Percentiles rank a stretch among this genome's conserved stretches.
phyloP scores from a whole-genome alignment of 2,329 filamentous ascomycete species.

The Alternaria conjuncta region DNA sequence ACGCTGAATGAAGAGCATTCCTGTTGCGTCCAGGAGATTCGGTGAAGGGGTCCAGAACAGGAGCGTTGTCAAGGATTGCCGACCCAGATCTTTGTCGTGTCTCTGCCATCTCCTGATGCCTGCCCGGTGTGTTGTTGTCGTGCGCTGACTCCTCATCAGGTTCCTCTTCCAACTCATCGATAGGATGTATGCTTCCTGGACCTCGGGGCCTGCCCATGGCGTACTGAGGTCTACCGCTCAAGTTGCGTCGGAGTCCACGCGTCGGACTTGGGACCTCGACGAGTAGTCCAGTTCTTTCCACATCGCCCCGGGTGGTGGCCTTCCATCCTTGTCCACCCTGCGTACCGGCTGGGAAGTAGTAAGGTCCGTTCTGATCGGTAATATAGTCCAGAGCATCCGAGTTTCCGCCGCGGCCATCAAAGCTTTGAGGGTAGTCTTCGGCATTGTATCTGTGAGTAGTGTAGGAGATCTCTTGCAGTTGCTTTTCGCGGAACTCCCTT shows the following conservation, averaged over 20 bases:
- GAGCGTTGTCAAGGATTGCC: slow-evolving; percentile 38
- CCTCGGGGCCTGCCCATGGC: slow-evolving; percentile 58
- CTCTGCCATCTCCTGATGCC: slow-evolving; percentile 36
- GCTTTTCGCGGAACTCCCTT: slow-evolving; percentile 58
- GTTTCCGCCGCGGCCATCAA: slow-evolving; percentile 49
- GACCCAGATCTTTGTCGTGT: slow-evolving; percentile 16
- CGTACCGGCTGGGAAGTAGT: slow-evolving; percentile 33
- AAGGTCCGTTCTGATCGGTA: slow-evolving; percentile 32
- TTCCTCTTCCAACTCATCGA: slow-evolving; percentile 68
- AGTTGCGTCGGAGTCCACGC: slow-evolving; percentile 53
- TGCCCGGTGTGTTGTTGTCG: slow-evolving; percentile 21
- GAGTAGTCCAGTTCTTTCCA: slow-evolving; percentile 55
- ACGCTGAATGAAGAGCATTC: slow-evolving; percentile 34
- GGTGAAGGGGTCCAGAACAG: slow-evolving; percentile 51
- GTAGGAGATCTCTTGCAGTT: slow-evolving; percentile 60
- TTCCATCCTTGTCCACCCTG: slow-evolving; percentile 43
- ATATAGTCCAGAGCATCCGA: slow-evolving; percentile 47
- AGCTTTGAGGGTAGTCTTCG: slow-evolving; percentile 46
- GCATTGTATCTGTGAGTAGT: slow-evolving; percentile 55
- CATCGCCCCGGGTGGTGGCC: slow-evolving; percentile 40
- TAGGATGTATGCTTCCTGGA: slow-evolving; percentile 65
- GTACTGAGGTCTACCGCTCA: slow-evolving; percentile 49
- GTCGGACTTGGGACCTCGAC: slow-evolving; percentile 58
- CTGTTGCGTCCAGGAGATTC: slow-evolving; percentile 44
- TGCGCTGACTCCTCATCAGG: slow-evolving; percentile 24